Conservation (phyloP, 2,329 filamentous ascomycete genomes). For the Penicillium italicum region DNA sequence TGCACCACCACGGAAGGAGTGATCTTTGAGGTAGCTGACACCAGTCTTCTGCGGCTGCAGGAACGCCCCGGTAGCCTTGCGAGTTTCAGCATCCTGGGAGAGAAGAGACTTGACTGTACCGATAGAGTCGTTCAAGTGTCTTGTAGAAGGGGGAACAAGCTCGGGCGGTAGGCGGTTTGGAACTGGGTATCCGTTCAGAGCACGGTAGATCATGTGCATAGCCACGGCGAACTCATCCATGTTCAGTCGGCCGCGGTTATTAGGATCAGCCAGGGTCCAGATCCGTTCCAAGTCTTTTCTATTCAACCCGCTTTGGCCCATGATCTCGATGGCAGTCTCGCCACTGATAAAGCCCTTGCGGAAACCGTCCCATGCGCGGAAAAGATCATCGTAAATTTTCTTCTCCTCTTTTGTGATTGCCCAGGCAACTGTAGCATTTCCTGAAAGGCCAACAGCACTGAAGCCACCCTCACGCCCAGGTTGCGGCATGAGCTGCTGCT, state of each 20-base stretch:
- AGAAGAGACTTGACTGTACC: constrained; percentile 88
- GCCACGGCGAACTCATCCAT: constrained; percentile 97
- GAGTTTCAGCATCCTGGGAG: constrained; percentile 79
- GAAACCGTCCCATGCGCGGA: constrained; percentile 94
- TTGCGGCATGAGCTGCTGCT: constrained; percentile 96
- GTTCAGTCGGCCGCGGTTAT: constrained; percentile 90
- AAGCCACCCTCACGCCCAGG: constrained; percentile 82
- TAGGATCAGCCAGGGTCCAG: constrained; percentile 91
- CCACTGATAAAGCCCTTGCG: constrained; percentile 89
- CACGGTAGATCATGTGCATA: constrained; percentile 98
- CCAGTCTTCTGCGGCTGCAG: constrained; percentile 92
- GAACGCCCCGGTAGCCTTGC: constrained; percentile 85
- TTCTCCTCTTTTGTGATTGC: constrained; percentile 99
- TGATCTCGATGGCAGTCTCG: constrained; percentile 91
- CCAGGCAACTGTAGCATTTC: constrained; percentile 96
- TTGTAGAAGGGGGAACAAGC: constrained; percentile 87
- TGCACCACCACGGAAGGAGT: constrained; percentile 73
- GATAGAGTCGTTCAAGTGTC: constrained; percentile 89
- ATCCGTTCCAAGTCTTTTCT: constrained; percentile 86
- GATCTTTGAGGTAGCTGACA: constrained; percentile 95
- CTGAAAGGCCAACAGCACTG: constrained; percentile 80
- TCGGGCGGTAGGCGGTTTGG: constrained; percentile 85
- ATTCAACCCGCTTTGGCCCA: constrained; percentile 90
- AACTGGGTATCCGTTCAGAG: constrained; percentile 90
- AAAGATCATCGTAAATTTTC: constrained; percentile 90